A percentile compares a stretch with the other conserved stretches of the same genome.
Evolutionary conservation across 352 stramenopile genomes (phyloP).

Genomic region (Pythium pyrilobum): DNA sequence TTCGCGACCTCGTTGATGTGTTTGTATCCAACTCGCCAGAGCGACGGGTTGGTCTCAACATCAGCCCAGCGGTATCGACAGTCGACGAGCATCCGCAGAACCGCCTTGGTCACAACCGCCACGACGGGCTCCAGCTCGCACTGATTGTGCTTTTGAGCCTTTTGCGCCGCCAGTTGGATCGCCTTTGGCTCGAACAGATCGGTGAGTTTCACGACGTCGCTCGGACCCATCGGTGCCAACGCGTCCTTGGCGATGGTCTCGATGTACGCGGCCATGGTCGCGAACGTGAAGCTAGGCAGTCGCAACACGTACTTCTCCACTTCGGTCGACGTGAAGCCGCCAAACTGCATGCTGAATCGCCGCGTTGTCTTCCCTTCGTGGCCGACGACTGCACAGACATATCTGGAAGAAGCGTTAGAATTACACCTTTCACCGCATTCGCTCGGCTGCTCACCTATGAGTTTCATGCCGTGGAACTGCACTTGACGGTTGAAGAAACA

Average conservation of each 20-base stretch:
- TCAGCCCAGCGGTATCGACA: conserved; percentile 1
- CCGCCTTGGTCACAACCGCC: background rate
- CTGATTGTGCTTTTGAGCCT: conserved; percentile 2
- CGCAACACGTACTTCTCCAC: conserved; percentile 6
- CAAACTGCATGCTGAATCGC: conserved; percentile 10
- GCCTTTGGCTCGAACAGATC: conserved; percentile 9
- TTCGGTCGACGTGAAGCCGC: background rate
- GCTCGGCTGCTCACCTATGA: conserved; percentile 3
- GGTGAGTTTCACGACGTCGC: background rate
- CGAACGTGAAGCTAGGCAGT: background rate
- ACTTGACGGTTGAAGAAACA: conserved; percentile 9
- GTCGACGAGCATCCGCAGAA: background rate
- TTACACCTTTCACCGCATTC: background rate
- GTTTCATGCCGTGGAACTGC: background rate
- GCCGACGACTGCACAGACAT: conserved; percentile 4
- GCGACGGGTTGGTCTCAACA: background rate
- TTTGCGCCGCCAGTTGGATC: conserved; percentile 9
- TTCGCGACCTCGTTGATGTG: conserved; percentile 1
- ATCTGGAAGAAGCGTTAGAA: background rate
- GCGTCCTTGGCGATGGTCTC: background rate
- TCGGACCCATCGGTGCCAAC: background rate
- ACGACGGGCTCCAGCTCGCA: conserved; percentile 13
- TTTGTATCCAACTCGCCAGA: conserved; percentile 4
- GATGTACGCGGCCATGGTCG: conserved; percentile 1
- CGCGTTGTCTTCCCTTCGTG: conserved; percentile 1